Evolutionary conservation across 2,329 filamentous ascomycete species (phyloP).

Genomic region (Colletotrichum higginsianum): DNA sequence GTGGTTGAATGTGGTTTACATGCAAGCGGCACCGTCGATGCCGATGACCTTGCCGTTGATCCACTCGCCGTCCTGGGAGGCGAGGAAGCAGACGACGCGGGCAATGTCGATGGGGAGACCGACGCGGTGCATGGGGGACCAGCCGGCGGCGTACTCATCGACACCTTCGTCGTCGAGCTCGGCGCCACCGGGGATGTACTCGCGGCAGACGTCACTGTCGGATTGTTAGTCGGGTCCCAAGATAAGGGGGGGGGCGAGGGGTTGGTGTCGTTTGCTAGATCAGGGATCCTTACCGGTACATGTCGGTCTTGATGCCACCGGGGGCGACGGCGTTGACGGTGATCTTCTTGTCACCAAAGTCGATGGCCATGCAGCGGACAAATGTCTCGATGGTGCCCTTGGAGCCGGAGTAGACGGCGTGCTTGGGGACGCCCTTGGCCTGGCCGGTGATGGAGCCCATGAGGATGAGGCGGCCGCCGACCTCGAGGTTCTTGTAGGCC

Average conservation of each 20-base stretch:
- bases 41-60: slow-evolving; percentile 59
- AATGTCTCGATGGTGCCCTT: slow-evolving; percentile 86
- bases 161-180: slow-evolving; percentile 71
- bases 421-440: slow-evolving; percentile 77
- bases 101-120: slow-evolving; percentile 79
- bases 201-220: slow-evolving; percentile 73
- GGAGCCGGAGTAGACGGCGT: slow-evolving; percentile 81
- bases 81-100: slow-evolving; percentile 71
- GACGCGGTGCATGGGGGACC: slow-evolving; percentile 75
- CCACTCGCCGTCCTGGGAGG: slow-evolving; percentile 63
- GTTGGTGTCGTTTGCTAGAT: no score
- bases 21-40: slow-evolving; percentile 44
- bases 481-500: slow-evolving; percentile 78
- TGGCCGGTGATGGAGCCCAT: slow-evolving; percentile 80
- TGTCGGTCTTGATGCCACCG: slow-evolving; percentile 73
- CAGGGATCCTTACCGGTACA: slow-evolving; percentile 24
- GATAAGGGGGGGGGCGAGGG: not conserved
- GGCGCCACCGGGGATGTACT: slow-evolving; percentile 73
- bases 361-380: slow-evolving; percentile 80
- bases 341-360: slow-evolving; percentile 77
- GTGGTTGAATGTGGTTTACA: slow-evolving; percentile 33
- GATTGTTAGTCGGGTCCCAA: not conserved
- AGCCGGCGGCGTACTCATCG: slow-evolving; percentile 61
- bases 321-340: slow-evolving; percentile 78
- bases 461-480: slow-evolving; percentile 79